These are phyloP conservation scores for Staphylotrichum longicolle DNA, from an alignment of 495 filamentous ascomycete genomes.

Conservation along the genomic window DNA sequence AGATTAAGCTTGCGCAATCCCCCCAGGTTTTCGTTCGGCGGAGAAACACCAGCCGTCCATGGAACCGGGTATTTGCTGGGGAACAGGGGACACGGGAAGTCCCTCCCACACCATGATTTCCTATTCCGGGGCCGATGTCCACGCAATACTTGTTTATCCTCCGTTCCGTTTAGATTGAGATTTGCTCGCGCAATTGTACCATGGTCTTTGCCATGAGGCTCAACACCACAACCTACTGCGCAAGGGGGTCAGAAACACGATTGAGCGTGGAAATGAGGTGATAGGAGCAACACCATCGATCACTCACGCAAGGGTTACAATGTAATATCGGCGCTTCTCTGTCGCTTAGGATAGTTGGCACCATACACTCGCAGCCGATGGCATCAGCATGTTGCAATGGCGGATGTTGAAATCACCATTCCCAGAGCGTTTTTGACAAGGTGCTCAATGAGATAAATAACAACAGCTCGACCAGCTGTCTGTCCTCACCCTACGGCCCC, in stretches of 20 bases:
- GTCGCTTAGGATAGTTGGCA: background rate
- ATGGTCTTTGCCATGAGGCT: background rate
- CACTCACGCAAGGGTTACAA: background rate
- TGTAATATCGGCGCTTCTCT: background rate
- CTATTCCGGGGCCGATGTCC: no score
- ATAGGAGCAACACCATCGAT: background rate
- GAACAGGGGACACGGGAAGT: no score
- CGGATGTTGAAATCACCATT: no score
- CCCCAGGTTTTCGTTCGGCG: background rate
- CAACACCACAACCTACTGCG: background rate
- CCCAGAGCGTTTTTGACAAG: no score
- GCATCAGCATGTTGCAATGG: background rate
- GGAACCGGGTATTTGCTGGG: background rate
- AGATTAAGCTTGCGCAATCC: conserved; percentile 1
- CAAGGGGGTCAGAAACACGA: no score
- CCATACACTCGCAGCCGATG: background rate
- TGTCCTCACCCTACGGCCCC: background rate
- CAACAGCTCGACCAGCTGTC: background rate
- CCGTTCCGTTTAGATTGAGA: conserved; percentile 5
- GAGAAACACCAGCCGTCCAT: background rate
- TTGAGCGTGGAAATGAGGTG: background rate
- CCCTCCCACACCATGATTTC: no score
- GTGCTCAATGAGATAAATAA: no score
- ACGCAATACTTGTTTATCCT: background rate
- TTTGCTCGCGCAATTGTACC: background rate